Base-by-base conservation (phyloP, 257 asterid genomes). In the Solanum commersonii region DNA sequence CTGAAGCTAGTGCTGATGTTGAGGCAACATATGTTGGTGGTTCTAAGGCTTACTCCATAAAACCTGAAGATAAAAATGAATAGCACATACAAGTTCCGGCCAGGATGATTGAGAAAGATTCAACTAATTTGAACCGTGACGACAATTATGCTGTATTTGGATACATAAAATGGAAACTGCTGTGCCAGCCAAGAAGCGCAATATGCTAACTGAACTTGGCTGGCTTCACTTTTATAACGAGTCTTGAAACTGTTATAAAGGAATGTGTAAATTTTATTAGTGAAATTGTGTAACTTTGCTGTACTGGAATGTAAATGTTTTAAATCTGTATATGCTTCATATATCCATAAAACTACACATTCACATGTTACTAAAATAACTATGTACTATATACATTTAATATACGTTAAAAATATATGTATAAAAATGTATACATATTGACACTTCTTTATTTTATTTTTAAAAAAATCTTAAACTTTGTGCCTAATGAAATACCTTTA, bases 21-120 rank as follows among this genome's bases (percentile, higher is more conserved):
- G 95, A 92, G 90, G 96, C 98, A 87, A 97, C 98, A 25, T 96
- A 93, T 88, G 98, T 97, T 34, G 95, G 96, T 83, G 99, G 98
- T 76, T 29, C 89, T 63, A 89, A 84, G 89, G 98, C 93, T 33
- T 97, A 93, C 85, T 92, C 98, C 83, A 72, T 46, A 40, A 67
- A 25, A 9, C 29, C 42, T 49, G 40, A 18, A 29, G 85, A 46
- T 27, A 16, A 81, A 79, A 46, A 37, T 81, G 70, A 49, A 49
- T 81, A 49, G 42, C 63, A 27, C 85, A 42, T 42, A 42, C 46
- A 42, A 42, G 46, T 42, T 42, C 46, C 14, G 46, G 13, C 46
- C 46, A 42, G 46, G 46, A 42, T 42, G 46, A 42, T 42, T 42
- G 46, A 42, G 46, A 42, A 42, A 42, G 46, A 42, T 42, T 42